Evolutionary conservation across 2,329 filamentous ascomycete genomes (phyloP).

Genomic region (Fusarium armeniacum): DNA sequence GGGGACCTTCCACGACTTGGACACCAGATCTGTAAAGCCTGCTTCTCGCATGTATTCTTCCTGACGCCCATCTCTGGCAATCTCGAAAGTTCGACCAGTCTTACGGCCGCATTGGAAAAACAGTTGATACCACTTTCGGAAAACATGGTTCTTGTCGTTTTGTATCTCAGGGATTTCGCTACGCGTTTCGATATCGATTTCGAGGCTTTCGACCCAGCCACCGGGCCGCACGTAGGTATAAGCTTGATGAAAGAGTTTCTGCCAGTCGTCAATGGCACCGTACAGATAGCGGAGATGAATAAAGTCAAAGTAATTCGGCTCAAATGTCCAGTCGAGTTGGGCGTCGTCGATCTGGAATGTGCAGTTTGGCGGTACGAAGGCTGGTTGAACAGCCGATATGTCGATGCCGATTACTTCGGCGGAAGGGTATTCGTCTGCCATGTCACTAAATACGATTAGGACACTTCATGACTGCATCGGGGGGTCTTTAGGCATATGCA

Average conservation of each 20-base stretch:
- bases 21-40: conserved; percentile 36
- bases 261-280: conserved; percentile 70
- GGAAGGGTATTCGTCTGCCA: conserved; percentile 51
- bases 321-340: conserved; percentile 60
- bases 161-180: conserved; percentile 36
- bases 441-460: conserved; percentile 34
- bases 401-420: conserved; percentile 54
- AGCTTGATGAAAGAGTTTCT: conserved; percentile 65
- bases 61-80: conserved; percentile 41
- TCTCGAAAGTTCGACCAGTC: conserved; percentile 48
- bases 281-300: conserved; percentile 70
- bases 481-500: not conserved
- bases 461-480: not conserved
- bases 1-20: conserved; percentile 33
- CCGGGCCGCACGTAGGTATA: conserved; percentile 62
- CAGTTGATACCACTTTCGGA: conserved; percentile 36
- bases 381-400: conserved; percentile 54
- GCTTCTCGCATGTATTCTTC: conserved; percentile 39
- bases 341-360: conserved; percentile 55
- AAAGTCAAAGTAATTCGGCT: conserved; percentile 65
- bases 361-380: conserved; percentile 51
- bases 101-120: conserved; percentile 48
- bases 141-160: conserved; percentile 37
- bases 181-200: conserved; percentile 36
- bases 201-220: conserved; percentile 40